Percentiles rank a stretch among this genome's conserved stretches.
These are phyloP conservation scores for Aurifilum marmelostoma DNA, from an alignment of 2,329 filamentous ascomycete species.

Conservation along the genomic window DNA sequence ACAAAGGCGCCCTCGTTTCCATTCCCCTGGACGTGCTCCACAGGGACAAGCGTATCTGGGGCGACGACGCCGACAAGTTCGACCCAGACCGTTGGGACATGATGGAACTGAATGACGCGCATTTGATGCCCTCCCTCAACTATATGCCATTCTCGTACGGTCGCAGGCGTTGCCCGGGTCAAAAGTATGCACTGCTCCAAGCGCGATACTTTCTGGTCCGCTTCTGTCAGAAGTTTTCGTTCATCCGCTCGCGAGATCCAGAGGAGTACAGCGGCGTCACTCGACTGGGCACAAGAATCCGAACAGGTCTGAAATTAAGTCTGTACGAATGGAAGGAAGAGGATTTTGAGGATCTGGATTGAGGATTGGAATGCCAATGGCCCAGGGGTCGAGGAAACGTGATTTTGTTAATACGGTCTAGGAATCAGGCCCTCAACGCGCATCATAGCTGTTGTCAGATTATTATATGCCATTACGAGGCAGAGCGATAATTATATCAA, in stretches of 20 bases:
- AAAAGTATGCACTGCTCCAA: background rate
- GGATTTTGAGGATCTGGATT: background rate
- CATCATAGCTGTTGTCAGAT: too few relatives aligned
- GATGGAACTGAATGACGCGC: too few relatives aligned
- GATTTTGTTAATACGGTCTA: background rate
- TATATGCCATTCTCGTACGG: background rate
- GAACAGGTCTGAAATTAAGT: background rate
- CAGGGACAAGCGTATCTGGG: too few relatives aligned
- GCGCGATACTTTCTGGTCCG: background rate
- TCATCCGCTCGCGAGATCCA: background rate
- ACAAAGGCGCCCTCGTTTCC: too few relatives aligned
- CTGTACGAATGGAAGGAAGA: background rate
- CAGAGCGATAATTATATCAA: background rate
- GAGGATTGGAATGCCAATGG: background rate
- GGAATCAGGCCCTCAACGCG: background rate
- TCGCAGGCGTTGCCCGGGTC: too few relatives aligned
- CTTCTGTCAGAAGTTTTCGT: background rate
- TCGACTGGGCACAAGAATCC: background rate
- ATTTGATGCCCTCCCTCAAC: too few relatives aligned
- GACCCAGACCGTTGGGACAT: too few relatives aligned
- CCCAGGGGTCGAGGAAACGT: too few relatives aligned
- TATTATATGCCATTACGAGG: background rate
- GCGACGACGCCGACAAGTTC: too few relatives aligned
- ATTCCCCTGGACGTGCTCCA: too few relatives aligned
- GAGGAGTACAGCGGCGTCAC: background rate